Evolutionary conservation across 345 rosid species (phyloP), one percentile per base, ranked within the genome.

Genomic region (Bruguiera gymnorhiza): DNA sequence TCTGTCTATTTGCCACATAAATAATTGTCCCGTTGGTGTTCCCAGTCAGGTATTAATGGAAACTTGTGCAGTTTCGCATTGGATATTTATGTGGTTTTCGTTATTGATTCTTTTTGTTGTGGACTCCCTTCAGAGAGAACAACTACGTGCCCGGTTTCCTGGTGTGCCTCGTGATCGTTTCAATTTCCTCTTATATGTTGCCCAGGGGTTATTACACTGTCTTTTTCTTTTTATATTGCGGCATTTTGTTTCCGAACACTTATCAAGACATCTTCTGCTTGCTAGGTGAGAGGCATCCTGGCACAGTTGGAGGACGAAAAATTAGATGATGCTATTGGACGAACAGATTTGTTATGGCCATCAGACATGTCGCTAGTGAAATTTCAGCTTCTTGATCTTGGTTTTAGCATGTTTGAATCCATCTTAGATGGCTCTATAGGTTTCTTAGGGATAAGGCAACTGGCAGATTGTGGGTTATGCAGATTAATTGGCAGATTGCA

Each of bases 1-100:
- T 34, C 37, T 8, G 37, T 34, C 37, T 7, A 92, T 95, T 80
- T 95, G 99, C 85, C 99, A 92, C 78, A 92, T 96, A 69, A 95
- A 95, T 81, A 92, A 95, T 83, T 95, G 99, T 73, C 97, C 99
- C 24, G 99, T 95, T 71, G 99, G 99, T 77, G 96, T 91, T 87
- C 93, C 97, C 61, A 95, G 97, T 83, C 97, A 92, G 93, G 97
- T 95, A 75, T 29, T 56, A 34, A 46, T 54, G 66, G 50, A 75
- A n/a, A 43, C 57, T 60, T 59, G 52, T 66, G 30, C 59, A 51
- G 3, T 46, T 75, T 55, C 27, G 5, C 27, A 39, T 62, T 63
- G 50, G 67, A 37, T 51, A 39, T 30, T 63, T 20, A 20, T 74
- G 34, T 55, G 63, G n/a, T n/a, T 48, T 20, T 56, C 32, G 10